Conservation (phyloP, 768 basidiomycete genomes). For the Agaricus sinodeliciosus region DNA sequence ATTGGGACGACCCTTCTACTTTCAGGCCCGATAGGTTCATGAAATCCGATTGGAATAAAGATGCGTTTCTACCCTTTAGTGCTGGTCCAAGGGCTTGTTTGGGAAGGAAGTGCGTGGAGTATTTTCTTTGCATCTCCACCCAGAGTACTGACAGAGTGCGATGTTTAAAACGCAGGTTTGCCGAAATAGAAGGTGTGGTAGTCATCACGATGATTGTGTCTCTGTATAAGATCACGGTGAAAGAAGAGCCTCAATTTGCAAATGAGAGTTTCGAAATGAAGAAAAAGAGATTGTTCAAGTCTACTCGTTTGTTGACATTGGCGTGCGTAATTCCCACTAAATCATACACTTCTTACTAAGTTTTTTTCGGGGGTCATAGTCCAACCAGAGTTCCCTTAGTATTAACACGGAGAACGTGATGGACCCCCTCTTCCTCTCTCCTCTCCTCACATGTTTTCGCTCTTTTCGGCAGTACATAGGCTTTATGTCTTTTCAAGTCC, state of each 20-base stretch:
- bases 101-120: constrained; percentile 29
- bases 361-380: background rate
- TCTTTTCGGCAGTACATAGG: too few species aligned
- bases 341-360: background rate
- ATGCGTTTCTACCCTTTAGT: constrained; percentile 19
- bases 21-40: constrained; percentile 25
- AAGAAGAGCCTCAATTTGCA: constrained; percentile 41
- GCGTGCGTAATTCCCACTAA: constrained; percentile 5
- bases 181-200: constrained; percentile 40
- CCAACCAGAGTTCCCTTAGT: background rate
- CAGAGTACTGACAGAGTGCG: too few species aligned
- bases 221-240: constrained; percentile 37
- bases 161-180: constrained; percentile 25
- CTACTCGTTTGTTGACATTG: constrained; percentile 25
- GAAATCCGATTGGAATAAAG: constrained; percentile 12
- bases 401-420: background rate
- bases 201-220: constrained; percentile 40
- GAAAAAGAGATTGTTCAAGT: constrained; percentile 30
- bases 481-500: too few species aligned
- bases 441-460: too few species aligned
- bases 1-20: constrained; percentile 36
- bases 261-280: constrained; percentile 36
- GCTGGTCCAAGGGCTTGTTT: constrained; percentile 36
- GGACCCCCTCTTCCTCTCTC: too few species aligned
- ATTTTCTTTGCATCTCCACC: background rate